Evolutionary conservation across 1,139 yeast species (phyloP), one percentile per base, ranked within the genome.

Genomic region (Yamadazyma conglobata): DNA sequence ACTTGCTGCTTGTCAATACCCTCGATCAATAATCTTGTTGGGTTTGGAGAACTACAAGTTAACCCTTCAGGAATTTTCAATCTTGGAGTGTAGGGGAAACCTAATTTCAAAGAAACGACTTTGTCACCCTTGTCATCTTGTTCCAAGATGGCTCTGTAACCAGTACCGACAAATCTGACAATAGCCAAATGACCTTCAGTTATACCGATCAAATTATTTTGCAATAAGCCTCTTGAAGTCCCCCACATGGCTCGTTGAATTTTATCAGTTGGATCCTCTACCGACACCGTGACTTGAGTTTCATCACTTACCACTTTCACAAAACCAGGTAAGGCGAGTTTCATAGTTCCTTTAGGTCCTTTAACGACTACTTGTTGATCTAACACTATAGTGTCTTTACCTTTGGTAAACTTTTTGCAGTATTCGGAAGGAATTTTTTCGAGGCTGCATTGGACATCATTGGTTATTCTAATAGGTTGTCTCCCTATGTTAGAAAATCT

Each of bases 201-300:
- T 20, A 88, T 94, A 28, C 99, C 99, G 28, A 75, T 67, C 22
- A 91, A 70, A 47, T 83, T 76, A 59, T 91, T 91, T 48, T 78
- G 77, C 30, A 93, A 57, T 37, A 82, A 68, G 0, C 94, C 74
- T 51, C 98, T 75, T 28, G 85, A 73, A 6, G 98, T 91, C 10
- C 98, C 99, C 98, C 98, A 93, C 77, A 91, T 77, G 20, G 93
- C 68, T 42, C 82, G 76, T 62, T 93, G 98, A 32, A 76, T 66
- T 50, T 76, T 81, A 48, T 74, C 68, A 2, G 56, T 55, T 5
- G 79, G 66, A 49, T 85, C 72, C 19, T 64, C 58, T 5, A 91
- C 86, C 1, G 62, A 42, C 2, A 91, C 79, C 6, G 51, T 48
- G 11, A 85, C 54, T 25, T 62, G 64, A 25, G 50, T 46, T 10